Base-by-base conservation (phyloP, 2,329 filamentous ascomycete genomes). In the Neospermospora avenae region DNA sequence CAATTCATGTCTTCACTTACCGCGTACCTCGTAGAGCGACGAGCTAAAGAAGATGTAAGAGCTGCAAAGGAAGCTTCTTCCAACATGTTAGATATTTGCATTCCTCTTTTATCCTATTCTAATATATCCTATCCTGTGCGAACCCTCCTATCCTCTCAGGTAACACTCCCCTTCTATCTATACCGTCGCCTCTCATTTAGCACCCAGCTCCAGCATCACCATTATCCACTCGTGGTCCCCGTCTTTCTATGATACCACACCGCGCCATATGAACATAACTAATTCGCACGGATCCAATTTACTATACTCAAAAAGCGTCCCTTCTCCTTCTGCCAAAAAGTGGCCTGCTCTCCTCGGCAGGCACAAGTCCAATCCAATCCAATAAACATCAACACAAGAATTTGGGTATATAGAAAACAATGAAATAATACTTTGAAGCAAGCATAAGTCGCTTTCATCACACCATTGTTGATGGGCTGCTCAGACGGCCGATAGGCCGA, bases 391-490 rank as follows among this genome's bases (percentile, higher is more conserved):
- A 57, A 67, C 66, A 71, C 65, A 69, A 67, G 65, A 70, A 70
- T 63, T 60, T 65, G 69, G 69, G 69, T 70, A 71, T 71, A 71
- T 69, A 67, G 60, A 70, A 69, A 61, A 58, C n/a, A 54, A 31
- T 31, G 58, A 65, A 56, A 58, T 62, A 46, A 49, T 24, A 13
- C 24, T 31, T 7, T 10, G 44, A n/a, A 31, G 14, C 34, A 37
- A 54, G 51, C 35, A 54, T 28, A 41, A 31, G 24, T 41, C 35
- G 34, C 11, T 7, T 14, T 25, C 35, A 13, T 54, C 51, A n/a
- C n/a, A n/a, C n/a, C n/a, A n/a, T n/a, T n/a, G n/a, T n/a, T n/a
- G n/a, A n/a, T n/a, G n/a, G n/a, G n/a, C n/a, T n/a, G n/a, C 59
- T 65, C 61, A 11, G 35, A 62, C 55, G 59, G 59, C 65, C 53